Base-by-base conservation (phyloP, 2,329 filamentous ascomycete species). In the Fonsecaea multimorphosa region DNA sequence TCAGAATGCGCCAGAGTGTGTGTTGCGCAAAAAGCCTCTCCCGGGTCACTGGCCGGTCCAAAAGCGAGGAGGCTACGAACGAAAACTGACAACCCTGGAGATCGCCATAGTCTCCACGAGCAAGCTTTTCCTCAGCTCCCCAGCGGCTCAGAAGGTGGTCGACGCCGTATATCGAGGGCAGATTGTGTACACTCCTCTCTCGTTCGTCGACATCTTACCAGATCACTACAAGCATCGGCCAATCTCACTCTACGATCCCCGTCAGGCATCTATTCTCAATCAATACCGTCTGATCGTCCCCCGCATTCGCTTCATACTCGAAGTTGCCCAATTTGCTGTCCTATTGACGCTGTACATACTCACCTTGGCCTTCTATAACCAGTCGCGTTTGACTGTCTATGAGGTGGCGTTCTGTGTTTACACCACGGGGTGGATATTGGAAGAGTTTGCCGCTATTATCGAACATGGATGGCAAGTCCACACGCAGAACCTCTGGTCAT, bases 401-500 rank as follows among this genome's bases (percentile, higher is more conserved):
- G 91, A 95, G 76, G 74, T 87, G 0, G 77, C 86, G 4, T 95
- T 95, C 76, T 82, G 86, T 27, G 75, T 93, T 1, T 95, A 91
- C 73, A 87, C 89, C 1, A 86, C 89, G 66, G 92, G 92, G 19
- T 95, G 92, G 91, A 86, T 62, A 38, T 78, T 93, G 32, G 90
- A 93, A 73, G 90, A 92, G 72, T 86, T 92, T 73, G 88, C 89
- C 1, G 91, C 90, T 0, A 89, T 93, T 27, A 76, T 92, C n/a
- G 91, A 91, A 68, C 91, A 94, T 74, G 83, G 85, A 56, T 87
- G 90, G 91, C 86, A 87, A 65, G 91, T 94, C 1, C 93, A 95
- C 73, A 93, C 91, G 0, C 91, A 95, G 75, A 94, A 94, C 72
- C 80, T 95, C 3, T 95, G 91, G 92, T 92, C 91, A 0, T 95